A percentile compares a stretch with the other conserved stretches of the same genome.
Evolutionary conservation across 1,284 basidiomycete genomes (phyloP).

Genomic region (Uromyces viciae-fabae): DNA sequence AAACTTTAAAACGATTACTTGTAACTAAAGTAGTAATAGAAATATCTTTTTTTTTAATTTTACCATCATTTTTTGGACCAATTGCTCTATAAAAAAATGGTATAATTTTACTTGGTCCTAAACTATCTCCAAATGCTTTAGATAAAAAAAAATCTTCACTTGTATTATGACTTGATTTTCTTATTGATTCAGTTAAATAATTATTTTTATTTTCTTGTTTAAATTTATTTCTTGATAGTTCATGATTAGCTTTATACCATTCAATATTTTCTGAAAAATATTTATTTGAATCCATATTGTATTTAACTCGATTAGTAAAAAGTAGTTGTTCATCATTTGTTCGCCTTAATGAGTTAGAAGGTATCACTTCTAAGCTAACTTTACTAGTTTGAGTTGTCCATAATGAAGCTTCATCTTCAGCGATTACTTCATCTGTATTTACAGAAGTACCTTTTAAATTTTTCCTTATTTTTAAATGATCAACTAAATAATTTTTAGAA

Average conservation of each 20-base stretch:
- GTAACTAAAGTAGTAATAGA: constrained; percentile 79
- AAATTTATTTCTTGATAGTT: not conserved
- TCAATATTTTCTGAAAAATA: not conserved
- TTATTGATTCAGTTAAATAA: not conserved
- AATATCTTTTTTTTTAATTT: constrained; percentile 61
- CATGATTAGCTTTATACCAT: constrained; percentile 9
- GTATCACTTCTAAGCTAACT: not conserved
- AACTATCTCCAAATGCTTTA: constrained; percentile 39
- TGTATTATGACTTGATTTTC: constrained; percentile 9
- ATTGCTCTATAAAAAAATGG: constrained; percentile 72
- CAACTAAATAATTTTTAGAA: not conserved
- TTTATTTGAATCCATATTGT: no score
- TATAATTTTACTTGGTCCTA: constrained; percentile 66
- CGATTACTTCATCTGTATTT: constrained; percentile 39
- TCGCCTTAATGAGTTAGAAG: constrained; percentile 3
- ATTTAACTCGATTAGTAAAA: no score
- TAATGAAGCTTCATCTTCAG: constrained; percentile 32
- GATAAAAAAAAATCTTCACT: constrained; percentile 40
- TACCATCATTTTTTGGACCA: constrained; percentile 53
- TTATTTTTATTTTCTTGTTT: no score
- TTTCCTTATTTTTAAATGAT: constrained; percentile 24
- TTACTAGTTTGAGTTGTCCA: constrained; percentile 19
- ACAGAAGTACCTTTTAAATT: constrained; percentile 32
- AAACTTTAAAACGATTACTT: constrained; percentile 69
- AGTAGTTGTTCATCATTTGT: not conserved